Conservation (phyloP, 768 basidiomycete species). For the Collybiopsis confluens region DNA sequence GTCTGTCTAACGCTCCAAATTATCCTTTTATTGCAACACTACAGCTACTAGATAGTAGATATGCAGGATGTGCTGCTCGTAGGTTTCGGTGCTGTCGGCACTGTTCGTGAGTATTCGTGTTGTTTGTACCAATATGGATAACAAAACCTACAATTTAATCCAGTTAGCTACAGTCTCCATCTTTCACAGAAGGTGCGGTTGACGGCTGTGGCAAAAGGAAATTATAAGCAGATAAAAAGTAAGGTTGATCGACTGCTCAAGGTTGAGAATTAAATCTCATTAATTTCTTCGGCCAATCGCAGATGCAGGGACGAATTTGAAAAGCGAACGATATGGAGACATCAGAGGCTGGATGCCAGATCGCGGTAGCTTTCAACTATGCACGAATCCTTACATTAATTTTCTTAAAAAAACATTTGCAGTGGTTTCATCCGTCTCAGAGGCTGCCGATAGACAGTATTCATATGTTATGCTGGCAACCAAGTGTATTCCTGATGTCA, state of each 20-base stretch:
- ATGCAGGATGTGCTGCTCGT: slow-evolving; percentile 49
- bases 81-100: slow-evolving; percentile 63
- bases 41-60: too few relatives aligned
- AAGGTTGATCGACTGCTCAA: slow-evolving; percentile 5
- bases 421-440: slow-evolving; percentile 8
- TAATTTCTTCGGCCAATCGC: neutral
- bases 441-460: slow-evolving; percentile 10
- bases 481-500: slow-evolving; percentile 9
- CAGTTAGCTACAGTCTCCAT: slow-evolving; percentile 15
- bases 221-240: slow-evolving; percentile 56
- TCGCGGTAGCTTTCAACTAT: neutral
- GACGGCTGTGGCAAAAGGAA: slow-evolving; percentile 70
- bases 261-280: too few relatives aligned
- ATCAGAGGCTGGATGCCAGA: slow-evolving; percentile 9
- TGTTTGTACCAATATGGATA: neutral
- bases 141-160: neutral
- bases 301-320: slow-evolving; percentile 7
- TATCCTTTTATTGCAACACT: too few relatives aligned
- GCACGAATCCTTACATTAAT: neutral
- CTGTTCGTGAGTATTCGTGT: slow-evolving; percentile 43
- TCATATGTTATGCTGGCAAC: slow-evolving; percentile 7
- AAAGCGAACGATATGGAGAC: slow-evolving; percentile 7
- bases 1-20: too few relatives aligned
- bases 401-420: neutral
- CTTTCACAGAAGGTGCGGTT: slow-evolving; percentile 56